These are phyloP conservation scores for Cucurbita moschata DNA, from an alignment of 306 rosid species.

Conservation along the genomic window DNA sequence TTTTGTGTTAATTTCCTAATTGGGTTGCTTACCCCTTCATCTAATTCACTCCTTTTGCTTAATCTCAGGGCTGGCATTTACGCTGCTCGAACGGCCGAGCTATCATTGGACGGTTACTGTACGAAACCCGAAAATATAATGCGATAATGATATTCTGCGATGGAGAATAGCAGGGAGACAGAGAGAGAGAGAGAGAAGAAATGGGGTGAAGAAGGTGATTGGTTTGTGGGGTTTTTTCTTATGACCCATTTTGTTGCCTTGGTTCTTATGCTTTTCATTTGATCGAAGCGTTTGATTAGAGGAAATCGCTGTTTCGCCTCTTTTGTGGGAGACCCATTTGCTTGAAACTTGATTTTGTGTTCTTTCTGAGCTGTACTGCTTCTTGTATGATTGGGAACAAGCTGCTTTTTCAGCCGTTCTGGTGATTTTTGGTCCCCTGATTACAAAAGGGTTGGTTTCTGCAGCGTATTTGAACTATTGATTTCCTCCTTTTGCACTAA, in stretches of 20 bases:
- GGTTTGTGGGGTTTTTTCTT: slow-evolving; percentile 19
- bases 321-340: slow-evolving; percentile 21
- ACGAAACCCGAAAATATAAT: background rate
- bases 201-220: slow-evolving; percentile 31
- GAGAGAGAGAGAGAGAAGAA: slow-evolving; percentile 8
- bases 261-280: slow-evolving; percentile 14
- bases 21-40: background rate
- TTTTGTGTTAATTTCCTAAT: background rate
- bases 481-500: background rate
- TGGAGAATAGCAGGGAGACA: background rate
- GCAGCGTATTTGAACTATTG: slow-evolving; percentile 10
- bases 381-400: slow-evolving; percentile 12
- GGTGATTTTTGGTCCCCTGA: slow-evolving; percentile 24
- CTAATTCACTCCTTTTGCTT: background rate
- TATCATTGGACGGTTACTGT: slow-evolving; percentile 10
- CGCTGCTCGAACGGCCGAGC: slow-evolving; percentile 22
- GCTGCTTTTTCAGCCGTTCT: slow-evolving; percentile 12
- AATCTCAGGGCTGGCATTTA: background rate
- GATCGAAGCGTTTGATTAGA: slow-evolving; percentile 16
- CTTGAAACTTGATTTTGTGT: slow-evolving; percentile 13
- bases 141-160: background rate
- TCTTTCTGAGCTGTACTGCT: slow-evolving; percentile 10
- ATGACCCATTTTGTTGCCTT: slow-evolving; percentile 20
- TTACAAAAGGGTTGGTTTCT: slow-evolving; percentile 10
- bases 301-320: slow-evolving; percentile 9